Percentiles rank a stretch among this genome's conserved stretches.
Conservation (phyloP, 257 asterid species). For the Petunia axillaris region DNA sequence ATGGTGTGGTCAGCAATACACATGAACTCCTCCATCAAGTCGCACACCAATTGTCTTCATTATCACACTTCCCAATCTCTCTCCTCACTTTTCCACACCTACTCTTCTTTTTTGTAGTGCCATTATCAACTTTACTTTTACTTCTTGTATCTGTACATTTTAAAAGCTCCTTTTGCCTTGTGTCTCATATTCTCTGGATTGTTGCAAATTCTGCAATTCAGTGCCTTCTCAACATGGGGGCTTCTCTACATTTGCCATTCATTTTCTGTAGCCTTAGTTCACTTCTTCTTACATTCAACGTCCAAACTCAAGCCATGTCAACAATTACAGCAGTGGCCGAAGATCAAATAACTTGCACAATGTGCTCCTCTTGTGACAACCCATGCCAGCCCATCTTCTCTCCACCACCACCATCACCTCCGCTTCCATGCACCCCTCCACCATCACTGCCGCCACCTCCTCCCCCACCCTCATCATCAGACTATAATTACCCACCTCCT, state of each 20-base stretch:
- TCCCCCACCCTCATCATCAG: neutral
- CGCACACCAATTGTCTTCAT: neutral
- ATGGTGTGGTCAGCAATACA: slow-evolving; percentile 40
- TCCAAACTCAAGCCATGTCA: slow-evolving; percentile 37
- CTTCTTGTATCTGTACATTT: neutral
- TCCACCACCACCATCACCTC: slow-evolving; percentile 55
- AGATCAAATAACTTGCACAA: slow-evolving; percentile 62
- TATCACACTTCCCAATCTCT: neutral
- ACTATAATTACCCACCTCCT: slow-evolving; percentile 40
- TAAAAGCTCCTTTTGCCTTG: neutral
- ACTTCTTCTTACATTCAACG: slow-evolving; percentile 19
- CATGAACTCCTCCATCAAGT: neutral
- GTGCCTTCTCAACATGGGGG: slow-evolving; percentile 38
- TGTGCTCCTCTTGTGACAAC: slow-evolving; percentile 70
- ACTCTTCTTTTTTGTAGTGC: neutral
- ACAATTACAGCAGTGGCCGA: slow-evolving; percentile 46
- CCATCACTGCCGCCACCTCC: neutral
- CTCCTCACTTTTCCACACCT: neutral
- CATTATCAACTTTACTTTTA: neutral
- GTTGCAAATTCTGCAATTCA: neutral
- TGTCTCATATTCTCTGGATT: neutral
- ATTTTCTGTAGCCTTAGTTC: slow-evolving; percentile 25
- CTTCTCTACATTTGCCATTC: slow-evolving; percentile 24
- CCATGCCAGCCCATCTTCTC: slow-evolving; percentile 69
- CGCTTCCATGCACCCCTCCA: slow-evolving; percentile 30